Evolutionary conservation across 495 filamentous ascomycete species (phyloP).

Genomic region (Neurospora sublineolata): DNA sequence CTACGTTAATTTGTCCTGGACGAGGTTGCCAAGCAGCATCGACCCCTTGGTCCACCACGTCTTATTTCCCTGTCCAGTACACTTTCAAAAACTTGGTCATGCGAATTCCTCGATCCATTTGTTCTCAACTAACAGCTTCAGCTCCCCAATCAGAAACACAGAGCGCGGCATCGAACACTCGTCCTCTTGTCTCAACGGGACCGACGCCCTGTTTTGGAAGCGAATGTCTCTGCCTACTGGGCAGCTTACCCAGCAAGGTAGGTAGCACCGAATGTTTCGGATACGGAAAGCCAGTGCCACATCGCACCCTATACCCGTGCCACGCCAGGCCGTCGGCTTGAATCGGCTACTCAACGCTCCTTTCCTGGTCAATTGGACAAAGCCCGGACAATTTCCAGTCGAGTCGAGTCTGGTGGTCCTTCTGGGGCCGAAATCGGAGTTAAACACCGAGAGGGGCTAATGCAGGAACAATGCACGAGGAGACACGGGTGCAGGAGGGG

Average conservation of each 20-base stretch:
- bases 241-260: background rate
- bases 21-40: background rate
- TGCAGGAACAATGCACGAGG: background rate
- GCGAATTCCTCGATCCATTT: background rate
- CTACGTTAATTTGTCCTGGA: too few relatives aligned
- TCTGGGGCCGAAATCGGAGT: background rate
- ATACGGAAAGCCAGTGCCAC: background rate
- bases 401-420: background rate
- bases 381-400: background rate
- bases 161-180: background rate
- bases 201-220: background rate
- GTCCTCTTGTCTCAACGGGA: background rate
- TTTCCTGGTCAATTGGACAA: background rate
- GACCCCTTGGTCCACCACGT: background rate
- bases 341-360: background rate
- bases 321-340: background rate
- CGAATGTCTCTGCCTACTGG: background rate
- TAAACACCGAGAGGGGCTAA: background rate
- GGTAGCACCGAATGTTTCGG: background rate
- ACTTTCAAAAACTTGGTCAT: background rate
- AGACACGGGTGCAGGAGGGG: background rate
- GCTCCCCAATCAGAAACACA: background rate
- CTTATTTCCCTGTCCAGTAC: background rate
- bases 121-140: background rate
- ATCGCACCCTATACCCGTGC: background rate